Base-by-base conservation (phyloP, 768 basidiomycete genomes). In the Ramaria rubella region DNA sequence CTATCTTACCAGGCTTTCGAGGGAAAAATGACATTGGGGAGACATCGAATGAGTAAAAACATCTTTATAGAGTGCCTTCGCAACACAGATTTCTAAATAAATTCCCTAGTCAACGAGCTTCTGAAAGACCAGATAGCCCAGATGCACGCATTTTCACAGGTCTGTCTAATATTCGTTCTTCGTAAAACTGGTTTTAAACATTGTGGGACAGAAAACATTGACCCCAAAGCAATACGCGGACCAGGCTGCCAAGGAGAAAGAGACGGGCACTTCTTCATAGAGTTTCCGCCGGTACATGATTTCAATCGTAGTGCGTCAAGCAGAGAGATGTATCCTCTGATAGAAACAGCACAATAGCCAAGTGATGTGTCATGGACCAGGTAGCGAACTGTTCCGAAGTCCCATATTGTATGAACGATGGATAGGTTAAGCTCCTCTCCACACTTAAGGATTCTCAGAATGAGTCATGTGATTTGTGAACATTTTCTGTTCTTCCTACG, bases 131-230 rank as follows among this genome's bases (percentile, higher is more conserved):
- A 90, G 62, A 90, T 93, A 56, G 74, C 85, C 0, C 80, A 85
- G 56, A 84, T 93, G 79, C 90, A 93, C 63, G 90, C 90, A 4
- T 93, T 93, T 69, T 90, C 90, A 14, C 90, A 93, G 82, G 90
- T 90, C 61, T 52, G 71, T 23, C 17, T 6, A 23, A 51, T 36
- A 5, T 51, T 31, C 12, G 11, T 36, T 3, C 29, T 51, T 30
- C 38, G 15, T 23, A 56, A 4, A 14, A 38, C 43, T 45, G 5
- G 59, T 30, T 9, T 44, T 27, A 24, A 2, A 23, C 31, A n/a
- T 33, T 27, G n/a, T n/a, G n/a, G n/a, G n/a, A n/a, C 60, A 89
- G 87, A 88, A 85, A 82, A 83, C 86, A 0, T 80, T 82, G 57
- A 88, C 87, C 4, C 84, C 81, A 5, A 75, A 77, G 60, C 85